Evolutionary conservation across 2,329 filamentous ascomycete genomes (phyloP).

Genomic region (Claviceps humidiphila): DNA sequence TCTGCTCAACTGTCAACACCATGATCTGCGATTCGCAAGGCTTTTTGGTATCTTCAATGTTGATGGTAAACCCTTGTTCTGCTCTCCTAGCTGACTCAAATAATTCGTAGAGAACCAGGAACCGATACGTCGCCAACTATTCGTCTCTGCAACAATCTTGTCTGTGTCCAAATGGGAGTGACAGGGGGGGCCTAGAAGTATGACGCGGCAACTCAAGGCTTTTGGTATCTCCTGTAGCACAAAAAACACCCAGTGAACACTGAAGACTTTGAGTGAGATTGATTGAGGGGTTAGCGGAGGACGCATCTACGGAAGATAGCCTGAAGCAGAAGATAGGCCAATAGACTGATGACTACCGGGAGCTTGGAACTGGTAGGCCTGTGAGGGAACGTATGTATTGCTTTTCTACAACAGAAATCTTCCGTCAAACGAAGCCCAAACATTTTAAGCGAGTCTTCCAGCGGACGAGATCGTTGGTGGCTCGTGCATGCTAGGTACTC

Average conservation of each 20-base stretch:
- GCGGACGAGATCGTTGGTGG: background rate
- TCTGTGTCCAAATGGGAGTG: background rate
- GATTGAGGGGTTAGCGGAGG: background rate
- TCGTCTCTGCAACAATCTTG: background rate
- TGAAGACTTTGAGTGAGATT: background rate
- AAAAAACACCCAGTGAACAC: too few species aligned
- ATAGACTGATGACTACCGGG: background rate
- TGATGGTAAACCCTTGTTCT: background rate
- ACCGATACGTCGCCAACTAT: background rate
- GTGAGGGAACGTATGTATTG: background rate
- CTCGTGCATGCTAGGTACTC: slow-evolving; percentile 1
- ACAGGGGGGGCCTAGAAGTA: background rate
- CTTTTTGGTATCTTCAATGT: background rate
- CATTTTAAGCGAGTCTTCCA: background rate
- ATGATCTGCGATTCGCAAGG: background rate
- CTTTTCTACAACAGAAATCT: background rate
- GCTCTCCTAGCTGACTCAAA: background rate
- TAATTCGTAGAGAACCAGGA: background rate
- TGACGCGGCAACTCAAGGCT: background rate
- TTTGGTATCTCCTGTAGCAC: background rate
- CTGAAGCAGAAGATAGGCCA: background rate
- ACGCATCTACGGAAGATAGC: background rate
- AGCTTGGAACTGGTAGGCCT: background rate
- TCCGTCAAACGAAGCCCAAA: too few species aligned
- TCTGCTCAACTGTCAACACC: background rate